Percentiles rank a stretch among this genome's conserved stretches.
Evolutionary conservation across 345 rosid genomes (phyloP).

Genomic region (Populus simonii): DNA sequence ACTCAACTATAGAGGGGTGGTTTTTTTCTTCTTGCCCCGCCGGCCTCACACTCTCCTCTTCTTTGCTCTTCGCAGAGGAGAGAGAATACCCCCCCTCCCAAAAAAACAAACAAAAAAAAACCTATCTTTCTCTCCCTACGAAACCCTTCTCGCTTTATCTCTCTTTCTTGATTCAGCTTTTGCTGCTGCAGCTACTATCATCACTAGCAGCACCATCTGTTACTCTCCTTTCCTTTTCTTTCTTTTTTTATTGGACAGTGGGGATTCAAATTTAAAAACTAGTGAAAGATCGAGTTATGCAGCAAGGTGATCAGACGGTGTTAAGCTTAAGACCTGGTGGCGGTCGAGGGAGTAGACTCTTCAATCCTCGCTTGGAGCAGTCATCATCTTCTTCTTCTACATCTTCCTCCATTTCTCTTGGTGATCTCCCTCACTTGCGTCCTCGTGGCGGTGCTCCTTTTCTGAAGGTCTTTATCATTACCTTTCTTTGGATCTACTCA

Average conservation of each 20-base stretch:
- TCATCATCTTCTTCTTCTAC: conserved; percentile 34
- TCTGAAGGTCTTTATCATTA: conserved; percentile 32
- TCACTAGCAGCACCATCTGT: conserved; percentile 33
- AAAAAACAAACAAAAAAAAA: not conserved
- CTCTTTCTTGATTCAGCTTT: not conserved
- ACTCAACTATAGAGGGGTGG: conserved; percentile 37
- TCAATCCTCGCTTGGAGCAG: conserved; percentile 54
- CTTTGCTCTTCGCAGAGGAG: conserved; percentile 49
- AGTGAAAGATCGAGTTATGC: conserved; percentile 66
- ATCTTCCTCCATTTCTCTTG: conserved; percentile 49
- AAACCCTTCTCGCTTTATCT: conserved; percentile 12
- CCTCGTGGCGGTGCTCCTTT: conserved; percentile 59
- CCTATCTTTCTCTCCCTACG: not conserved
- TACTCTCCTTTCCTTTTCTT: conserved; percentile 1
- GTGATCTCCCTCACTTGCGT: conserved; percentile 70
- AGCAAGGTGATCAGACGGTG: conserved; percentile 89
- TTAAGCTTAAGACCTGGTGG: conserved; percentile 99
- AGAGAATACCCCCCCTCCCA: conserved; percentile 27
- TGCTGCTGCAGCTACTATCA: not conserved
- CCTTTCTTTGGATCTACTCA: conserved; percentile 43
- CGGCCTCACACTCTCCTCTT: conserved; percentile 36
- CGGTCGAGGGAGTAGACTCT: conserved; percentile 85
- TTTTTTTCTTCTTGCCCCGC: conserved; percentile 9
- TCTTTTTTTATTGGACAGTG: conserved; percentile 25
- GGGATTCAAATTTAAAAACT: conserved; percentile 28